Conservation (phyloP, 2,329 filamentous ascomycete genomes). For the Aspergillus uvarum region DNA sequence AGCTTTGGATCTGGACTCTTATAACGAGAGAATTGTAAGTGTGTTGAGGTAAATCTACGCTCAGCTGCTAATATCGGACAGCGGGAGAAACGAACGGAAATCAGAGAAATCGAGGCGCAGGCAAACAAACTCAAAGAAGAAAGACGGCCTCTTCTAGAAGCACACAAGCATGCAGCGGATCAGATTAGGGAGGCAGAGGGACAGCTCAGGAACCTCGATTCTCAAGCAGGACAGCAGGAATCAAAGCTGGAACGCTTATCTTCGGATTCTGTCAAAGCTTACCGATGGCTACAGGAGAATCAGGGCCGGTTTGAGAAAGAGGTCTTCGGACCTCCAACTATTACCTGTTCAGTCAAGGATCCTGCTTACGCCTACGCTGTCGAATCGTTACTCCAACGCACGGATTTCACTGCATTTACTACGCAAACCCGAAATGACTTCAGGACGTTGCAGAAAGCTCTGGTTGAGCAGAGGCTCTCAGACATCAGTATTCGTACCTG, state of each 20-base stretch:
- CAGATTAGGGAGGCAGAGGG: constrained; percentile 45
- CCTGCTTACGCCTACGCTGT: constrained; percentile 62
- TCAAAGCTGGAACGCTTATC: constrained; percentile 62
- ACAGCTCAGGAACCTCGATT: constrained; percentile 64
- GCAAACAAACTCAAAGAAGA: constrained; percentile 45
- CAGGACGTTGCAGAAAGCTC: constrained; percentile 64
- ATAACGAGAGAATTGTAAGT: constrained; percentile 71
- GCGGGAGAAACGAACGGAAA: constrained; percentile 55
- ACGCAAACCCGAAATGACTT: constrained; percentile 75
- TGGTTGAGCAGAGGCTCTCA: constrained; percentile 64
- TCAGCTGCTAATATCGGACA: constrained; percentile 36
- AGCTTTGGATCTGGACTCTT: constrained; percentile 67
- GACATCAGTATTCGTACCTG: constrained; percentile 70
- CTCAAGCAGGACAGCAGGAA: constrained; percentile 71
- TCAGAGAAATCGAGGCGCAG: constrained; percentile 38
- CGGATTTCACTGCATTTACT: constrained; percentile 65
- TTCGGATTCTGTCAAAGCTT: constrained; percentile 66
- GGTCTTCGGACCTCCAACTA: constrained; percentile 76
- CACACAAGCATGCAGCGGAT: constrained; percentile 36
- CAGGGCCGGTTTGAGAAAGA: constrained; percentile 67
- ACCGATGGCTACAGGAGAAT: constrained; percentile 79
- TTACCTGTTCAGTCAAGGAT: constrained; percentile 78
- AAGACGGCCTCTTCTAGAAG: constrained; percentile 29
- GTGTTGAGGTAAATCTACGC: not conserved
- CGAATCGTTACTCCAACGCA: constrained; percentile 56